Percentiles rank a stretch among this genome's conserved stretches.
These are phyloP conservation scores for Tricholoma sp. DNA, from an alignment of 768 basidiomycete species.

Conservation along the genomic window DNA sequence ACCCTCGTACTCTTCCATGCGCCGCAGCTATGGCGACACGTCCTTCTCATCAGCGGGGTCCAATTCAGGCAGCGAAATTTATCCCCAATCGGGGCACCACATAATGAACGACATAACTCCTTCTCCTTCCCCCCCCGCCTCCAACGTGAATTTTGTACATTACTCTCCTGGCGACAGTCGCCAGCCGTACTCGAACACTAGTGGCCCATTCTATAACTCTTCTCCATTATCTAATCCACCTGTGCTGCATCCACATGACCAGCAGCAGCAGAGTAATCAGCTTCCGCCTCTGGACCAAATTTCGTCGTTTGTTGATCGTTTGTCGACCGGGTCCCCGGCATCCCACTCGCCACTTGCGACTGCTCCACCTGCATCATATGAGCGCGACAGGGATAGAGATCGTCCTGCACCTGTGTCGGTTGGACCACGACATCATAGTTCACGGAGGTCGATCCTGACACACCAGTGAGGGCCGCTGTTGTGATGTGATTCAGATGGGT, in stretches of 20 bases:
- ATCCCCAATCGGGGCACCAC: conserved; percentile 40
- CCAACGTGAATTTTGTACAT: conserved; percentile 51
- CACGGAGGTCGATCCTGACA: conserved; percentile 32
- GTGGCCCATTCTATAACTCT: conserved; percentile 40
- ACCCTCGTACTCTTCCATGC: conserved; percentile 39
- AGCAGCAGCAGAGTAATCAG: conserved; percentile 24
- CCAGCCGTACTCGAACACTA: conserved; percentile 29
- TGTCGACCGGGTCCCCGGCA: conserved; percentile 31
- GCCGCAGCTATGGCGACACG: conserved; percentile 43
- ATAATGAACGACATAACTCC: conserved; percentile 36
- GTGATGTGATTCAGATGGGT: background rate
- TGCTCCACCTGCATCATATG: conserved; percentile 42
- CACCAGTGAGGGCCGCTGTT: conserved; percentile 22
- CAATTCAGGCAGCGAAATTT: conserved; percentile 54
- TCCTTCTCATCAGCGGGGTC: conserved; percentile 53
- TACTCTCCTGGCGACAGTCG: conserved; percentile 39
- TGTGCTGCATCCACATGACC: conserved; percentile 23
- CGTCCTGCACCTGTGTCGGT: conserved; percentile 42
- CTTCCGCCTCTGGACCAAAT: conserved; percentile 32
- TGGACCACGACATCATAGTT: conserved; percentile 30
- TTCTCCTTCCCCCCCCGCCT: conserved; percentile 65
- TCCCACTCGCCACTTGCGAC: conserved; percentile 35
- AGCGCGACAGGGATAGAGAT: conserved; percentile 52
- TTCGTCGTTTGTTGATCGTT: conserved; percentile 30
- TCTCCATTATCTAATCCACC: conserved; percentile 48